Base-by-base conservation (phyloP, 768 basidiomycete genomes). In the Lactifluus echinatus region DNA sequence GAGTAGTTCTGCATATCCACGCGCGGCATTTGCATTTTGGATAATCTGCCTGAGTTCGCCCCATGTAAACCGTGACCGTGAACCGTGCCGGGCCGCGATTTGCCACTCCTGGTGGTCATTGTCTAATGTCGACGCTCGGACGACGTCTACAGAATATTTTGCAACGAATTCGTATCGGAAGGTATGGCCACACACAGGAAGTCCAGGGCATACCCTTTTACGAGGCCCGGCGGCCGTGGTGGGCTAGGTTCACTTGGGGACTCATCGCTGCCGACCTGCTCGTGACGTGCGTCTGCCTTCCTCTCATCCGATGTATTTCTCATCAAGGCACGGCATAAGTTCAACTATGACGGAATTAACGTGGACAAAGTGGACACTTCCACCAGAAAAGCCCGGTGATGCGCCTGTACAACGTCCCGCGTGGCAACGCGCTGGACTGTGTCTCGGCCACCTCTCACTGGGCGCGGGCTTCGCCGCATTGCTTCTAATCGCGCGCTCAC, bases 261-360 rank as follows among this genome's bases (percentile, higher is more conserved):
- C 40, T 62, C 40, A 53, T 62, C 50, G 60, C 56, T 7, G 63
- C 60, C 40, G 63, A 62, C 53, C 55, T 63, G 7, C 12, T 62
- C 37, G 40, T 59, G 49, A 63, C 60, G 62, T 63, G 55, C 56
- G 63, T 49, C 7, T 33, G 1, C 15, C 19, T 17, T n/a, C 17
- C 15, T 19, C 19, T 28, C 15, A n/a, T 26, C 45, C 44, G n/a
- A 40, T 21, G 24, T 40, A 6, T 21, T 37, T 19, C 24, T 52
- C 36, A 57, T 45, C 15, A 36, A 53, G 44, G n/a, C n/a, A 23
- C 34, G 10, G 31, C 11, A 3, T 24, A 24, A 63, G 62, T 24
- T 63, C 60, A 6, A 56, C 62, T 2, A 63, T 63, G 63, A 55
- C 63, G 26, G 60, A 63, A 50, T 23, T 62, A 17, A 62, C 61